Conservation (phyloP, 768 basidiomycete species). For the Boletus sp. region DNA sequence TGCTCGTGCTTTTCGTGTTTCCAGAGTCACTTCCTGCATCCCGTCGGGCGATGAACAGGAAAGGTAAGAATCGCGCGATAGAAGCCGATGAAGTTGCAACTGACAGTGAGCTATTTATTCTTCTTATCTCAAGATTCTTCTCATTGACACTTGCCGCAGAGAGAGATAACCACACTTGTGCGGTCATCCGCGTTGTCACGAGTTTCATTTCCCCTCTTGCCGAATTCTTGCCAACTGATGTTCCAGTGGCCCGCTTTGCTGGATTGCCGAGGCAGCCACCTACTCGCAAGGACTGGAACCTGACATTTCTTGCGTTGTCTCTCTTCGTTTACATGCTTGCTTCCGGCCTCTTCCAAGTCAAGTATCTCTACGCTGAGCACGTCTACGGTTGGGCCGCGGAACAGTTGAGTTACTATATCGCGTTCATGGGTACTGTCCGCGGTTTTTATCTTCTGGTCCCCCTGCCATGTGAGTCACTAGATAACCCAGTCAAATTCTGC, state of each 20-base stretch:
- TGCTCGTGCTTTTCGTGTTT: constrained; percentile 59
- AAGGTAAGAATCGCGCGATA: constrained; percentile 30
- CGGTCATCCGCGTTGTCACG: constrained; percentile 29
- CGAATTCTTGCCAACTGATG: constrained; percentile 60
- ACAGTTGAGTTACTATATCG: constrained; percentile 74
- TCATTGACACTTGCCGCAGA: not conserved
- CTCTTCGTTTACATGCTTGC: constrained; percentile 65
- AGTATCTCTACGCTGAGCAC: constrained; percentile 77
- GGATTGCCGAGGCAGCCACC: constrained; percentile 63
- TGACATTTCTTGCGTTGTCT: constrained; percentile 63
- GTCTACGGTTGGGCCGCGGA: constrained; percentile 66
- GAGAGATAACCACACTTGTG: constrained; percentile 7
- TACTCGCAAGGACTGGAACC: constrained; percentile 63
- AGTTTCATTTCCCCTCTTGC: constrained; percentile 61
- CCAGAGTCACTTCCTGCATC: constrained; percentile 50
- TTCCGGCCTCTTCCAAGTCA: constrained; percentile 68
- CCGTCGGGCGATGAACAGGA: constrained; percentile 24
- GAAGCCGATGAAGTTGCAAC: constrained; percentile 7
- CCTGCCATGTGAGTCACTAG: constrained; percentile 54
- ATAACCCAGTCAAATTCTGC: constrained; percentile 25
- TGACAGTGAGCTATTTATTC: constrained; percentile 8
- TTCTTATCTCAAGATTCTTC: not conserved
- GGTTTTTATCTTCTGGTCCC: constrained; percentile 64
- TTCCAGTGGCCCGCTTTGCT: constrained; percentile 38
- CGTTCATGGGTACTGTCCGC: constrained; percentile 59